Evolutionary conservation across 2,329 filamentous ascomycete species (phyloP).

Genomic region (Penicillium sp.): DNA sequence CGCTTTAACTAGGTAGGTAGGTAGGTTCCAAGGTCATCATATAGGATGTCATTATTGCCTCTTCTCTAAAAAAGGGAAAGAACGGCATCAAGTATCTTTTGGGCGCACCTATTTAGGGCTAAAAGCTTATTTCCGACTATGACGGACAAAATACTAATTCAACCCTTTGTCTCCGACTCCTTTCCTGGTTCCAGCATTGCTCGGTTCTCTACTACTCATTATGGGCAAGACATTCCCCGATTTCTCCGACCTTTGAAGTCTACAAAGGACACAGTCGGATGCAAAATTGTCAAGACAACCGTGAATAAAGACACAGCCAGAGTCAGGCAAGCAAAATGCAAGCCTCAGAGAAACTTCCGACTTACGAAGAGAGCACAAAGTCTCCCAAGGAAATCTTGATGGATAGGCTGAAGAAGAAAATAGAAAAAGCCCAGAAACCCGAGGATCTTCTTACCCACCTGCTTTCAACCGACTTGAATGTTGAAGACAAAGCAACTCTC

Average conservation of each 20-base stretch:
- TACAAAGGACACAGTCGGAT: background rate
- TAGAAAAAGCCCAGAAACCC: background rate
- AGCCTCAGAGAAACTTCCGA: background rate
- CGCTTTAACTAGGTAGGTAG: no score
- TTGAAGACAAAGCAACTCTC: background rate
- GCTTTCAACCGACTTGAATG: background rate
- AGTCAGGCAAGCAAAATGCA: background rate
- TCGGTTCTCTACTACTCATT: background rate
- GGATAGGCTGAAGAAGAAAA: background rate
- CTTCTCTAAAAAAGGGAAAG: background rate
- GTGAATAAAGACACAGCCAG: background rate
- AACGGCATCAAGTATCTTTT: background rate
- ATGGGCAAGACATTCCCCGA: background rate
- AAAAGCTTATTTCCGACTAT: background rate
- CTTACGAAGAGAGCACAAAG: background rate
- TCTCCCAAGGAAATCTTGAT: background rate
- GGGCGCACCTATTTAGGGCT: background rate
- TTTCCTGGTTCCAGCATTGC: background rate
- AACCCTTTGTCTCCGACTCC: background rate
- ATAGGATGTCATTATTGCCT: no score
- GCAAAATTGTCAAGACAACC: background rate
- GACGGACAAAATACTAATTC: background rate
- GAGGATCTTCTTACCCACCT: background rate
- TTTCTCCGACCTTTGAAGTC: background rate
- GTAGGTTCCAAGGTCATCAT: no score